phyloP scores from a whole-genome alignment of 345 rosid genomes.

The Reutealis trisperma region DNA sequence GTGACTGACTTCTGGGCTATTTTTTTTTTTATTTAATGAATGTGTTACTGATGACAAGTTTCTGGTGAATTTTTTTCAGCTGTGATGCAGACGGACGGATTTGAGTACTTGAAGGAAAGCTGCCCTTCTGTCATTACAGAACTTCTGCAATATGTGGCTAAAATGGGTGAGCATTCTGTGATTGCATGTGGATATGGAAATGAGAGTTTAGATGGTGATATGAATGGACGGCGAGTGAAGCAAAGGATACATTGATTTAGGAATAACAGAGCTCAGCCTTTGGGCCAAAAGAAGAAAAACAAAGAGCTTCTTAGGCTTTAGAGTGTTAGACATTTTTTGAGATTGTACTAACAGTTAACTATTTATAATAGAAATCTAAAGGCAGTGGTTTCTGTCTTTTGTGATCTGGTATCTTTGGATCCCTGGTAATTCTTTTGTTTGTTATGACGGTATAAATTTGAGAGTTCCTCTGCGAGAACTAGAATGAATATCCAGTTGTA shows the following conservation, averaged over 20 bases:
- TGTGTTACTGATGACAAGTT: background rate
- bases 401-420: background rate
- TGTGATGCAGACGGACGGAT: constrained; percentile 32
- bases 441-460: background rate
- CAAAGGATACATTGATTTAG: constrained; percentile 58
- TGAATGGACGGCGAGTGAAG: constrained; percentile 70
- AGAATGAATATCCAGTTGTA: background rate
- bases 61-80: constrained; percentile 12
- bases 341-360: constrained; percentile 23
- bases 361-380: constrained; percentile 12
- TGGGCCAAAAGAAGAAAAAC: background rate
- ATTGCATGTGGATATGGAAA: constrained; percentile 45
- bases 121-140: constrained; percentile 35
- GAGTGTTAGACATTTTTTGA: constrained; percentile 21
- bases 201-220: constrained; percentile 54
- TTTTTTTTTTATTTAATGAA: background rate
- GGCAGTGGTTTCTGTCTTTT: constrained; percentile 13
- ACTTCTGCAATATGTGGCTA: constrained; percentile 44
- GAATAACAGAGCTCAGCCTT: constrained; percentile 2
- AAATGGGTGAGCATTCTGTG: constrained; percentile 54
- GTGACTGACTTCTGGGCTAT: background rate
- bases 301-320: constrained; percentile 17
- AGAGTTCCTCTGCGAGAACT: background rate
- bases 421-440: background rate
- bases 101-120: constrained; percentile 32